A percentile compares a stretch with the other conserved stretches of the same genome.
Evolutionary conservation across 2,329 filamentous ascomycete species (phyloP).

Genomic region (Epichloe sibirici): DNA sequence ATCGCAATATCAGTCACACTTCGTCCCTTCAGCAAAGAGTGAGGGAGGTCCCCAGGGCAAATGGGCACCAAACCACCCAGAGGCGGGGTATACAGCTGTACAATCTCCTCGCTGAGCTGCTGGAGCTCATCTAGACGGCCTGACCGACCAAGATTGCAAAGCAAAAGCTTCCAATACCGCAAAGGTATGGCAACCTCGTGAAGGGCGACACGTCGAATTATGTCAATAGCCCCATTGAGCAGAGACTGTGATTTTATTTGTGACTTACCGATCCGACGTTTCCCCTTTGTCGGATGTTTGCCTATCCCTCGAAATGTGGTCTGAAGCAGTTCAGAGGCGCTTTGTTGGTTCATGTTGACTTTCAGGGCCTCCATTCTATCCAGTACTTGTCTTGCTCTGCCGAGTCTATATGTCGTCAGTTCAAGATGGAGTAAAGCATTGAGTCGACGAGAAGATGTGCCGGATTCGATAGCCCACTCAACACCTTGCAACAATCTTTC

Average conservation of each 20-base stretch:
- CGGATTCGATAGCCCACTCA: slow-evolving; percentile 16
- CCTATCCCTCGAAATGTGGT: slow-evolving; percentile 16
- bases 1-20: not conserved
- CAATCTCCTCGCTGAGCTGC: slow-evolving; percentile 29
- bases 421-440: slow-evolving; percentile 11
- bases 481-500: slow-evolving; percentile 33
- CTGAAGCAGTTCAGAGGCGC: slow-evolving; percentile 15
- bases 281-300: slow-evolving; percentile 13
- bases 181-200: slow-evolving; percentile 24
- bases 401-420: slow-evolving; percentile 9
- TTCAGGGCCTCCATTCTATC: slow-evolving; percentile 21
- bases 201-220: slow-evolving; percentile 16
- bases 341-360: slow-evolving; percentile 16
- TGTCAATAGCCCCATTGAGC: slow-evolving; percentile 20
- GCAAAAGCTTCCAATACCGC: slow-evolving; percentile 28
- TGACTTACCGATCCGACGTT: not conserved
- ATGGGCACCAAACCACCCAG: slow-evolving; percentile 26
- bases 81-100: slow-evolving; percentile 24
- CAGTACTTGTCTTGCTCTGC: slow-evolving; percentile 15
- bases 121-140: slow-evolving; percentile 33
- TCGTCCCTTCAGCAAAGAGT: not conserved
- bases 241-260: slow-evolving; percentile 3
- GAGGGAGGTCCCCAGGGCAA: slow-evolving; percentile 31
- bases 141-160: slow-evolving; percentile 32
- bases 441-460: slow-evolving; percentile 13